phyloP scores from a whole-genome alignment of 345 rosid species.

The Aegle marmelos region DNA sequence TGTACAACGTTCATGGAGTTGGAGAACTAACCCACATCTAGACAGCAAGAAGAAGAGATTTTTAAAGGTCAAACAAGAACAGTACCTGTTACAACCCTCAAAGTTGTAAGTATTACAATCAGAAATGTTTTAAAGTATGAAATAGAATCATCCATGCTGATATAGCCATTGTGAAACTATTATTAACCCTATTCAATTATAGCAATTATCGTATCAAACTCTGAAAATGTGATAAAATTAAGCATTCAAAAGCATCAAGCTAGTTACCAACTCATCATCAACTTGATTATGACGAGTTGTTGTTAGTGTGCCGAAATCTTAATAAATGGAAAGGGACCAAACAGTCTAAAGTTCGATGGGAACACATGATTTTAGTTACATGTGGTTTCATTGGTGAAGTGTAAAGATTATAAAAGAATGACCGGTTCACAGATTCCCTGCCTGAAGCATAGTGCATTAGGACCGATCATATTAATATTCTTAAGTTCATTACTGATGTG shows the following conservation, averaged over 20 bases:
- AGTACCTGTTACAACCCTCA: not conserved
- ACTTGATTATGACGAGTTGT: not conserved
- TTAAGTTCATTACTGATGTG: not conserved
- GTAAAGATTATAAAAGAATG: not conserved
- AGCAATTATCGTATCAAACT: slow-evolving; percentile 4
- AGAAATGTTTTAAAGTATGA: not conserved
- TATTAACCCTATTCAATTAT: slow-evolving; percentile 7
- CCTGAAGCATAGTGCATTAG: not conserved
- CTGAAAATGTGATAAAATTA: slow-evolving; percentile 9
- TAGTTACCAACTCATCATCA: not conserved
- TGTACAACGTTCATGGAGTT: not conserved
- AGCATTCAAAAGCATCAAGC: not conserved
- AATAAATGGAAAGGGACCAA: not conserved
- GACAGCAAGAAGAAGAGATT: not conserved
- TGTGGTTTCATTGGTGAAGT: not conserved
- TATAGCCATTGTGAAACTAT: not conserved
- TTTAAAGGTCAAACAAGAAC: not conserved
- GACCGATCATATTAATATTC: not conserved
- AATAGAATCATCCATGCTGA: not conserved
- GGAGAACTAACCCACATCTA: slow-evolving; percentile 1
- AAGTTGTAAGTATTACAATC: not conserved
- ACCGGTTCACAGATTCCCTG: not conserved
- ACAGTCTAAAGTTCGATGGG: not conserved
- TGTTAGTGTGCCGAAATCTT: not conserved
- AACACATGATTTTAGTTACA: not conserved